These are phyloP conservation scores for Aspergillus tamarii DNA, from an alignment of 2,329 filamentous ascomycete species.

Conservation along the genomic window DNA sequence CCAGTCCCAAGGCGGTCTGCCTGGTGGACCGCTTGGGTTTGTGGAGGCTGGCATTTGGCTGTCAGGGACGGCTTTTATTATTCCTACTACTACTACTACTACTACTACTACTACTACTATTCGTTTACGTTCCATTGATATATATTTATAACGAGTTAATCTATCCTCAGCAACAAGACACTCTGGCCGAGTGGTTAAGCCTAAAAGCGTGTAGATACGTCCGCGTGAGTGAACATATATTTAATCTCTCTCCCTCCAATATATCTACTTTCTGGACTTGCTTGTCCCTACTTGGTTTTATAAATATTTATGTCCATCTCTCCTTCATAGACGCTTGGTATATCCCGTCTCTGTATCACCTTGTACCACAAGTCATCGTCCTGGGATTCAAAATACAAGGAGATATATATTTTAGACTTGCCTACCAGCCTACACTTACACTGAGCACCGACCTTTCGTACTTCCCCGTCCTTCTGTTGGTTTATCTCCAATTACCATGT, in stretches of 20 bases:
- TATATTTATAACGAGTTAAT: background rate
- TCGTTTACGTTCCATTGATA: no score
- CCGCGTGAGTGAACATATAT: background rate
- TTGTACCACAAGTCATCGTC: background rate
- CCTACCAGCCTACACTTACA: background rate
- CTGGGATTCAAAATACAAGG: background rate
- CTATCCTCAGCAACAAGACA: background rate
- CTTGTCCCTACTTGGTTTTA: no score
- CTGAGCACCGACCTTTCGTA: no score
- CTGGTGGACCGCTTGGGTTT: background rate
- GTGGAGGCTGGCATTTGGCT: background rate
- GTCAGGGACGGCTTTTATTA: background rate
- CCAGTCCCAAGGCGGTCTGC: conserved; percentile 5
- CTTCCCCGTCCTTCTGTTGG: no score
- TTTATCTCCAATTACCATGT: no score
- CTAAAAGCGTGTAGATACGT: no score
- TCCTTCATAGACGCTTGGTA: background rate
- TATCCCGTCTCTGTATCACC: background rate
- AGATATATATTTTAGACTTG: background rate
- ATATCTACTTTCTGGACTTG: background rate
- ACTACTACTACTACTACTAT: no score
- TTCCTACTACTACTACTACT: no score
- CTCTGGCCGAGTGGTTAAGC: background rate
- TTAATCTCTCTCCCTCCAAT: background rate
- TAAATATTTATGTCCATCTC: no score